These are phyloP conservation scores for Alternaria conjuncta DNA, from an alignment of 2,329 filamentous ascomycete species.

Conservation along the genomic window DNA sequence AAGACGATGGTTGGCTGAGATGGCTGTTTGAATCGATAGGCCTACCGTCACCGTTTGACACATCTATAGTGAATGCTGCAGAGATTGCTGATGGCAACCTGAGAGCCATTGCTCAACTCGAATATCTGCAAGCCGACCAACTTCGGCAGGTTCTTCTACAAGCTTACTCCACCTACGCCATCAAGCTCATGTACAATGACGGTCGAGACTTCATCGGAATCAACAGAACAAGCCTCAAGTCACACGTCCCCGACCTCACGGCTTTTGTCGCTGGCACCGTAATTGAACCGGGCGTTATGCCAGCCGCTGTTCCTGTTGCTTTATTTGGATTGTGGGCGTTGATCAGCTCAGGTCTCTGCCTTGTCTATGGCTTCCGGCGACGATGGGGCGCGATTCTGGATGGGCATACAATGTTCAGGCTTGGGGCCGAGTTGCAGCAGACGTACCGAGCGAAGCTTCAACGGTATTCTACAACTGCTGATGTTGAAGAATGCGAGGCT, in stretches of 20 bases:
- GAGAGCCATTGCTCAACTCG: fast-evolving
- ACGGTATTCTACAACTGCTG: neutral
- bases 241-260: neutral
- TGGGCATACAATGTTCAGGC: neutral
- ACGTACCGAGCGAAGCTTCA: neutral
- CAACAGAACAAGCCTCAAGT: neutral
- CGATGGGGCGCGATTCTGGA: neutral
- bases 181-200: neutral
- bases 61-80: too few relatives aligned
- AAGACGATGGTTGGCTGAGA: fast-evolving
- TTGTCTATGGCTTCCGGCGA: neutral
- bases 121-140: neutral
- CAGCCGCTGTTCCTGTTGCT: neutral
- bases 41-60: neutral
- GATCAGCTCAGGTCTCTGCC: neutral
- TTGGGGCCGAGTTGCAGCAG: neutral
- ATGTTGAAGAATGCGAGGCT: neutral
- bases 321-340: neutral
- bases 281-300: neutral
- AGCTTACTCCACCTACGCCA: neutral
- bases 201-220: neutral
- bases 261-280: neutral
- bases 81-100: too few relatives aligned
- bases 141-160: neutral
- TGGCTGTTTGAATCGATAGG: neutral